Percentiles rank a stretch among this genome's conserved stretches.
These are phyloP conservation scores for Gloeopeniophorella convolvens DNA, from an alignment of 768 basidiomycete species.

Conservation along the genomic window DNA sequence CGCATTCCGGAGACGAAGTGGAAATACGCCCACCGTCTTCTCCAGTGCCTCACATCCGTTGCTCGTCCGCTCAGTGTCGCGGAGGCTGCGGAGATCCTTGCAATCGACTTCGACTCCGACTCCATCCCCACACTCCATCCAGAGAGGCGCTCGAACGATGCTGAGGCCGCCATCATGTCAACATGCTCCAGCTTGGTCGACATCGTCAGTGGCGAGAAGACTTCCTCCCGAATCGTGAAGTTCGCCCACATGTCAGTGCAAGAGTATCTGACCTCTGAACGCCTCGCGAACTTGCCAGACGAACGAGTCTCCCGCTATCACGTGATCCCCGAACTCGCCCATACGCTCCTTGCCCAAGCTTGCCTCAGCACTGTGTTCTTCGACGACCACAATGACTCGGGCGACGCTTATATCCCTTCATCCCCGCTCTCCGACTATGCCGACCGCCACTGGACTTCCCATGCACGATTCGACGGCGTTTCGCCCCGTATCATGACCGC, in stretches of 20 bases:
- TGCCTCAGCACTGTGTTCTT: neutral
- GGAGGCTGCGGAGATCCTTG: neutral
- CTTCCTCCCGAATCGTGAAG: constrained; percentile 3
- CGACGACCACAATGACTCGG: neutral
- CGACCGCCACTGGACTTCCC: neutral
- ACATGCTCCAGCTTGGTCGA: constrained; percentile 2
- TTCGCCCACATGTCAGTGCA: constrained; percentile 11
- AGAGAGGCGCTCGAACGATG: neutral
- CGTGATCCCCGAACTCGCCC: neutral
- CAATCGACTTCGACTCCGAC: too few species aligned
- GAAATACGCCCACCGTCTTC: neutral
- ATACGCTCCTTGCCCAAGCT: constrained; percentile 1
- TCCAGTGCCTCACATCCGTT: neutral
- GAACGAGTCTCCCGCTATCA: neutral
- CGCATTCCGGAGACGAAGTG: neutral
- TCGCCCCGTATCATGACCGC: neutral
- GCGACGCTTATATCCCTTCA: neutral
- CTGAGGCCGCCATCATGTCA: neutral
- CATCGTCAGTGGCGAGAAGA: neutral
- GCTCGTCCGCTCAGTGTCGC: neutral
- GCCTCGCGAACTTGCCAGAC: neutral
- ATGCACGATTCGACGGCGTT: neutral
- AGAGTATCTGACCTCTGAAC: constrained; percentile 1
- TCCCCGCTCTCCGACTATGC: neutral
- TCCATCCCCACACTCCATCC: too few species aligned